Evolutionary conservation across 257 asterid genomes (phyloP), one percentile per base, ranked within the genome.

Genomic region (Cruciata laevipes): DNA sequence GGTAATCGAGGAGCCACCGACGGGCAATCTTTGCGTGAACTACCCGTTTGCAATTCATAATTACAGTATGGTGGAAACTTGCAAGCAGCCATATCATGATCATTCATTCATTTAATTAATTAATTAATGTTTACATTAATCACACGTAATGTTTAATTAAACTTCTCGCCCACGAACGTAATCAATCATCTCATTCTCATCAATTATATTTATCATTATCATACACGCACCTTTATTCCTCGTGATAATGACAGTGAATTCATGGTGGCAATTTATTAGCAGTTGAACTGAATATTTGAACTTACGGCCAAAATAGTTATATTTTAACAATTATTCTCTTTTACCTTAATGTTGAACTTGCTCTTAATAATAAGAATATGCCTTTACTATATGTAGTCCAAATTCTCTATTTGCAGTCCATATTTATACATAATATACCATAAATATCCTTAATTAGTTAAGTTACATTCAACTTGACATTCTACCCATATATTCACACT

Each of bases 1-100:
- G 55, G 55, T 47, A 47, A 16, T 17, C 5, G 55, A 47, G 55
- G 55, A 47, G 55, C 55, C 55, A 47, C 25, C 65, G 7, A 30
- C 17, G 3, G 1, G 33, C 27, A 38, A 56, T 24, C 12, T 7
- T 69, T 60, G 73, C 67, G 61, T 69, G 61, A 69, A 35, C 17
- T 1, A 20, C 32, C 52, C 61, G 38, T 61, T 27, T 32, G 53
- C 63, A 53, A 27, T 49, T 12, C 35, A 44, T 69, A 11, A 69
- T 44, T 60, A 53, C 47, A 0, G 25, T 58, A 47, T 10, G 32
- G 49, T 40, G 37, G 71, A 42, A 35, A 61, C 52, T 20, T 31
- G 47, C 47, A 32, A 61, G 59, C n/a, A 18, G 30, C 13, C 11
- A 35, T 12, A 8, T 40, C 32, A 40, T 69, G 59, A 58, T 40